These are phyloP conservation scores for Trifolium subterraneum DNA, from an alignment of 306 rosid genomes.

Conservation along the genomic window DNA sequence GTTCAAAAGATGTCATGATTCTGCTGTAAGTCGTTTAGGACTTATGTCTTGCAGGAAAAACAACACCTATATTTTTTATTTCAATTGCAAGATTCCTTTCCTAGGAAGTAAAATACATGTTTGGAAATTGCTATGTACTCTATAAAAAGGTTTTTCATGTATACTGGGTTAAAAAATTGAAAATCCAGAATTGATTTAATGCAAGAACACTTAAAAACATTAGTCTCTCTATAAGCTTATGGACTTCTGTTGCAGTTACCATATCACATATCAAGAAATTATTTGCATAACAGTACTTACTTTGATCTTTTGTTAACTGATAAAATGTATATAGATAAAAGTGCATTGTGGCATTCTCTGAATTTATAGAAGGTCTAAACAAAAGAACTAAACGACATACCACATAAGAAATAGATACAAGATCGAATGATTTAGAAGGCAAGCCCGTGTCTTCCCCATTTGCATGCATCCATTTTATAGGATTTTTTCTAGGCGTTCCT, in stretches of 20 bases:
- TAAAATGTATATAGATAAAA: neutral
- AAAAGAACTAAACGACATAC: slow-evolving; percentile 42
- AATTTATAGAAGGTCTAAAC: slow-evolving; percentile 6
- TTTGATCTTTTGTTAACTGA: too few species aligned
- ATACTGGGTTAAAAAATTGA: neutral
- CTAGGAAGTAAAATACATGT: slow-evolving; percentile 10
- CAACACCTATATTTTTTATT: slow-evolving; percentile 11
- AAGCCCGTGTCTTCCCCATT: slow-evolving; percentile 71
- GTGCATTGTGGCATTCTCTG: neutral
- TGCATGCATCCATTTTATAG: slow-evolving; percentile 69
- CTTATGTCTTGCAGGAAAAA: slow-evolving; percentile 3
- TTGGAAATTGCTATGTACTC: neutral
- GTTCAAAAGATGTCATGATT: slow-evolving; percentile 11
- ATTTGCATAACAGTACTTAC: too few species aligned
- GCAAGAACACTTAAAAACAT: neutral
- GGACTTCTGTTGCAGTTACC: too few species aligned
- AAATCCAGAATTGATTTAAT: neutral
- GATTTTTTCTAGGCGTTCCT: slow-evolving; percentile 46
- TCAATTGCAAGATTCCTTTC: slow-evolving; percentile 14
- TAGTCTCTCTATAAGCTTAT: neutral
- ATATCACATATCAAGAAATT: too few species aligned
- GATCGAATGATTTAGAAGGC: slow-evolving; percentile 61
- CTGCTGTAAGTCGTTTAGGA: slow-evolving; percentile 10
- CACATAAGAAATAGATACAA: slow-evolving; percentile 61
- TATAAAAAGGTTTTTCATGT: neutral